A percentile compares a stretch with the other conserved stretches of the same genome.
Evolutionary conservation across 148 eudicot species (phyloP).

Genomic region (Fagopyrum esculentum): DNA sequence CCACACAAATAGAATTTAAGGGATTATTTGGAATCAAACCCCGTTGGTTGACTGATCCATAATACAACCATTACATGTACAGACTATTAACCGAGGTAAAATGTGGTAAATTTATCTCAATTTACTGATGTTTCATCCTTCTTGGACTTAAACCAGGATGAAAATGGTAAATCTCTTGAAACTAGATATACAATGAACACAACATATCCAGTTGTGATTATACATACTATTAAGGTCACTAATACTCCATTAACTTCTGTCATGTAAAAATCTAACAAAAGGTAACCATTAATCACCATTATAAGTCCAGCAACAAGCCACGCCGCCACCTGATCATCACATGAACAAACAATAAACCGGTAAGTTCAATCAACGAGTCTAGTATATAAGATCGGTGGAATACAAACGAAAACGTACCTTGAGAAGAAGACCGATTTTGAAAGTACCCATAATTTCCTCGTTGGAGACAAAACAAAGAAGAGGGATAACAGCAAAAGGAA

Average conservation of each 20-base stretch:
- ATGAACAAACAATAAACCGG: neutral
- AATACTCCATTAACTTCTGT: slow-evolving; percentile 35
- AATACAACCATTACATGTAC: too few species aligned
- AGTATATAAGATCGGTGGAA: neutral
- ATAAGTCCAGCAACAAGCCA: slow-evolving; percentile 57
- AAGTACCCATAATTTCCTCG: slow-evolving; percentile 87
- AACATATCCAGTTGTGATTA: slow-evolving; percentile 37
- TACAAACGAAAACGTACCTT: slow-evolving; percentile 35
- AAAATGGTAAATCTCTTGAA: slow-evolving; percentile 21
- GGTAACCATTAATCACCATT: slow-evolving; percentile 58
- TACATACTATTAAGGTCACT: slow-evolving; percentile 19
- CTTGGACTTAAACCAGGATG: slow-evolving; percentile 18
- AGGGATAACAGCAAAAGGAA: slow-evolving; percentile 94
- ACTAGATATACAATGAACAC: slow-evolving; percentile 44
- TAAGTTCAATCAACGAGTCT: neutral
- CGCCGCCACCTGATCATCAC: slow-evolving; percentile 25
- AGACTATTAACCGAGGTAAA: neutral
- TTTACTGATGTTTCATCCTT: neutral
- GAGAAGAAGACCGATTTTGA: slow-evolving; percentile 65
- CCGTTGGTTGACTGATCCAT: too few species aligned
- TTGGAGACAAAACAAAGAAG: slow-evolving; percentile 84
- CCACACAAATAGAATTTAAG: too few species aligned
- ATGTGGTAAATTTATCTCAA: neutral
- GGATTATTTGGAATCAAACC: too few species aligned
- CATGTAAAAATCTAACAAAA: slow-evolving; percentile 40